phyloP scores from a whole-genome alignment of 2,329 filamentous ascomycete species.

The Colletotrichum chlorophyti region DNA sequence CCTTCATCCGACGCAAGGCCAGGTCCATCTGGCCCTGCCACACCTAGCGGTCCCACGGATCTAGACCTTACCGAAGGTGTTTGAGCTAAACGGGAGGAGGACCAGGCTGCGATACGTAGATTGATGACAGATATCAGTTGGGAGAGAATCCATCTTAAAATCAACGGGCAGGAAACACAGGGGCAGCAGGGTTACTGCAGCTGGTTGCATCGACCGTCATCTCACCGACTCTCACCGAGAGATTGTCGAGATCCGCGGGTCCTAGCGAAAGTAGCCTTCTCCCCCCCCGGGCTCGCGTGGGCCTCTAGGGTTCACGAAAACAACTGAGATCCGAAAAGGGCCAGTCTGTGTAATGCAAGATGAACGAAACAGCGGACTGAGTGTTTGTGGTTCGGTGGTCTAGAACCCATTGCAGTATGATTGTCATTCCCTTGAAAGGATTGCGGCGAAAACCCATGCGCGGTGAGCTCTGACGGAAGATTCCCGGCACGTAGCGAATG shows the following conservation, averaged over 20 bases:
- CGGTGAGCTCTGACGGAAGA: slow-evolving; percentile 12
- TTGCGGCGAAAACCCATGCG: not conserved
- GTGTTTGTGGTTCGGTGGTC: not conserved
- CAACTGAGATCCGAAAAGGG: not conserved
- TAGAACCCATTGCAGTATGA: slow-evolving; percentile 16
- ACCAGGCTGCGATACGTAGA: not conserved
- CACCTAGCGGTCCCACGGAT: slow-evolving; percentile 8
- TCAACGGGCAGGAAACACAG: not conserved
- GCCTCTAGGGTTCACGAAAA: too few relatives aligned
- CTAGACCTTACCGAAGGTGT: slow-evolving; percentile 11
- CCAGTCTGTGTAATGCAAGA: not conserved
- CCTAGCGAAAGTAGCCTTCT: too few relatives aligned
- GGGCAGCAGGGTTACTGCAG: not conserved
- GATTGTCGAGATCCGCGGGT: not conserved
- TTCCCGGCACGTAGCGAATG: slow-evolving; percentile 11
- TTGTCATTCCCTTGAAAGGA: slow-evolving; percentile 16
- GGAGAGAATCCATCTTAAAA: too few relatives aligned
- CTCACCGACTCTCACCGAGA: slow-evolving; percentile 14
- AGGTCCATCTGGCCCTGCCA: too few relatives aligned
- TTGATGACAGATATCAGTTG: not conserved
- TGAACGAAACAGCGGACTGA: slow-evolving; percentile 8
- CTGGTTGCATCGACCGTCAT: not conserved
- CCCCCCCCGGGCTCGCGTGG: too few relatives aligned
- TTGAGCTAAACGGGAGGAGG: not conserved
- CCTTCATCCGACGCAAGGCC: slow-evolving; percentile 4